Conservation (phyloP, 2,329 filamentous ascomycete genomes). For the Mollisia scopiformis region DNA sequence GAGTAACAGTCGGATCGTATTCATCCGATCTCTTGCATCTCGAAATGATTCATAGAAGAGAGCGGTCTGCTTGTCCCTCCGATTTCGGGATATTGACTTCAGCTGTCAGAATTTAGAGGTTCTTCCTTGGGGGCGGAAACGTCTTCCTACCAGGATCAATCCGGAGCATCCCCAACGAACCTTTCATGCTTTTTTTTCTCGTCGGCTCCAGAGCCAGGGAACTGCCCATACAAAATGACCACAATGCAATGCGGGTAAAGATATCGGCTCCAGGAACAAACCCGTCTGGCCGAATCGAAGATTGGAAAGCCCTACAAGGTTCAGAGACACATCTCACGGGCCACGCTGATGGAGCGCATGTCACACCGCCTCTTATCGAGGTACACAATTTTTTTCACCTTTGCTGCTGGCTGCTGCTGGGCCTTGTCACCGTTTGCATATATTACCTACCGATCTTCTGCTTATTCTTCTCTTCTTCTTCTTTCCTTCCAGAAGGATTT, state of each 20-base stretch:
- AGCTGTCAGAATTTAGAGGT: too few relatives aligned
- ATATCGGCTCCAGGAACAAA: constrained; percentile 7
- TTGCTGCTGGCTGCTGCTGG: not conserved
- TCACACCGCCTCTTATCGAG: constrained; percentile 17
- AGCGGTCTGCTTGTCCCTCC: too few relatives aligned
- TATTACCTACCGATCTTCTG: not conserved
- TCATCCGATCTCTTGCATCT: too few relatives aligned
- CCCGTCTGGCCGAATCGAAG: not conserved
- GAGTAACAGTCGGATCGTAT: too few relatives aligned
- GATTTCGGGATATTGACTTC: too few relatives aligned
- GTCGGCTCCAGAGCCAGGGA: not conserved
- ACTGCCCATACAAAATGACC: not conserved
- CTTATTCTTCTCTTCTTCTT: not conserved
- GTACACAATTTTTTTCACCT: too few relatives aligned
- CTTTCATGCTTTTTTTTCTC: not conserved
- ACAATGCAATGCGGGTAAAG: not conserved
- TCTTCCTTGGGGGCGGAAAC: too few relatives aligned
- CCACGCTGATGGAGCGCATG: constrained; percentile 6
- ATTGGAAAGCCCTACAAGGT: not conserved
- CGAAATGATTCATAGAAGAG: too few relatives aligned
- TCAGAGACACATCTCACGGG: constrained; percentile 10
- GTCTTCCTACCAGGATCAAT: not conserved
- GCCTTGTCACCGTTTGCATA: not conserved
- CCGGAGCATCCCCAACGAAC: not conserved
- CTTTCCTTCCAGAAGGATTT: not conserved